These are phyloP conservation scores for Lecanicillium sp. DNA, from an alignment of 2,329 filamentous ascomycete genomes.

Conservation along the genomic window DNA sequence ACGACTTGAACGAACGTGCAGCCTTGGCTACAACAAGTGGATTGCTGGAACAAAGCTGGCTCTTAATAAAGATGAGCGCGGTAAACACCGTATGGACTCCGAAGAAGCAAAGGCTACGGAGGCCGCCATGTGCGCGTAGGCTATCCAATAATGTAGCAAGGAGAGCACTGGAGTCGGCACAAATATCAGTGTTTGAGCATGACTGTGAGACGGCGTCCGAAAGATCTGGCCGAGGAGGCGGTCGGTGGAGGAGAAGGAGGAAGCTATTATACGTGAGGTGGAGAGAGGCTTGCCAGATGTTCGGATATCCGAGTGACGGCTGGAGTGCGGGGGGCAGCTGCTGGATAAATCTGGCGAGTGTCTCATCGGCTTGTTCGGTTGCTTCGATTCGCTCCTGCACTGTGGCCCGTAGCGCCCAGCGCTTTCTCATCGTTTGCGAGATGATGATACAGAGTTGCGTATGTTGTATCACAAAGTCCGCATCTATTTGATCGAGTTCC, in stretches of 20 bases:
- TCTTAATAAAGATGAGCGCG: slow-evolving; percentile 20
- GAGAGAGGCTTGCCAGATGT: slow-evolving; percentile 22
- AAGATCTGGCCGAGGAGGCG: slow-evolving; percentile 12
- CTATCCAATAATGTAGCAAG: slow-evolving; percentile 23
- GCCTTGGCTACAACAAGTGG: slow-evolving; percentile 23
- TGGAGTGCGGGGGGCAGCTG: slow-evolving; percentile 20
- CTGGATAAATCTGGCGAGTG: slow-evolving; percentile 21
- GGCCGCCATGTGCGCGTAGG: slow-evolving; percentile 13
- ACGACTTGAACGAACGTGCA: slow-evolving; percentile 18
- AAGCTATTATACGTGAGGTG: slow-evolving; percentile 28
- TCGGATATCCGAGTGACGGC: slow-evolving; percentile 13
- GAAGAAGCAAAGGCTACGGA: slow-evolving; percentile 20
- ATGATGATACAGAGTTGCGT: slow-evolving; percentile 43
- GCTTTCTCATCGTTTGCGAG: slow-evolving; percentile 24
- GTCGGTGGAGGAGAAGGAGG: slow-evolving; percentile 25
- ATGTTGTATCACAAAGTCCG: slow-evolving; percentile 38
- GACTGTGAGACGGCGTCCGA: not conserved
- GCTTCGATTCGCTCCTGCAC: slow-evolving; percentile 13
- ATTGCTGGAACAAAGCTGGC: slow-evolving; percentile 18
- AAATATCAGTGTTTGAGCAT: slow-evolving; percentile 14
- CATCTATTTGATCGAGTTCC: slow-evolving; percentile 28
- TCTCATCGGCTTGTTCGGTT: slow-evolving; percentile 20
- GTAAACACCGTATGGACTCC: slow-evolving; percentile 23
- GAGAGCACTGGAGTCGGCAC: slow-evolving; percentile 18
- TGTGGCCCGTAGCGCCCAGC: slow-evolving; percentile 12